Evolutionary conservation across 257 asterid species (phyloP), one percentile per base, ranked within the genome.

Genomic region (Oldenlandia corymbosa): DNA sequence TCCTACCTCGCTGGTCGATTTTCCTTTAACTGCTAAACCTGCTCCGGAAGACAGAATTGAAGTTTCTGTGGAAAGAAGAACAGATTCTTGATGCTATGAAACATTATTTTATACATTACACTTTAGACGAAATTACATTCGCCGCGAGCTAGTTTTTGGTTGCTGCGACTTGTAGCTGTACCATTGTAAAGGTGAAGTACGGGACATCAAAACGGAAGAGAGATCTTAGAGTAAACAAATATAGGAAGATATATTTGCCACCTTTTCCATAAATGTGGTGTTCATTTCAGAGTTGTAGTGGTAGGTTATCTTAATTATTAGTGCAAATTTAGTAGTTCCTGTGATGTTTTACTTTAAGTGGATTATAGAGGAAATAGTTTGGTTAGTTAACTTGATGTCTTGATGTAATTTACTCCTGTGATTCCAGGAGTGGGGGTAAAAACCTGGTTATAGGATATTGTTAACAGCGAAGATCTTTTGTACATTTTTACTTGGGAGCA

Each of bases 1-100:
- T 75, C 86, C 94, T 68, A 85, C 74, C 79, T 71, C 71, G 83
- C 94, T 85, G 24, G 76, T 93, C 70, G 97, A 90, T 74, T 70
- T 87, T 69, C 93, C 95, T 62, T 56, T 66, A 66, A 66, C 90
- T 7, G 50, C 81, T 23, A 92, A 87, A 84, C 71, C 88, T 49
- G 69, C 68, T 46, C 69, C 88, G 6, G 83, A 85, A 63, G 82
- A 71, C 62, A 32, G 70, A 52, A 72, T 78, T 17, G 84, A 82
- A 79, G 89, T 75, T 62, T 77, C 95, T 47, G 82, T 75, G 60
- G 94, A 91, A 64, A 82, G 81, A 78, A 82, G 62, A 79, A 57
- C 91, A 43, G 74, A 78, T 73, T 82, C 93, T 37, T 82, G 84
- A 62, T 72, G 56, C 21, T 60, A 46, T 41, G 12, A 41, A 48